Percentiles rank a stretch among this genome's conserved stretches.
Conservation (phyloP, 805 yeast genomes). For the Jamesozyma lodderae region DNA sequence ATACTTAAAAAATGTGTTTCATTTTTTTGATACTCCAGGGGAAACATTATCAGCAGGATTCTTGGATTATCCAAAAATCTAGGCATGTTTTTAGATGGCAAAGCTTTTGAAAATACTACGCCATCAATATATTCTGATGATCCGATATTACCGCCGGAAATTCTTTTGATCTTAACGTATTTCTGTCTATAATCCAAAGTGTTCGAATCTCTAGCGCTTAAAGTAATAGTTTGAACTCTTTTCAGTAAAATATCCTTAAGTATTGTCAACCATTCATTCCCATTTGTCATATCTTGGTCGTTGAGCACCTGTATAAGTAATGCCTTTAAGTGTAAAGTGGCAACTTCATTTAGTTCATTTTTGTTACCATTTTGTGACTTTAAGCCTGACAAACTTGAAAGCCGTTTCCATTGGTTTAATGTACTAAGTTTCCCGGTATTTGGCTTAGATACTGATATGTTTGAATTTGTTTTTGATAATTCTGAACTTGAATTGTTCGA, state of each 20-base stretch:
- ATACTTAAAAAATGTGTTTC: constrained; percentile 75
- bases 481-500: neutral
- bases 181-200: constrained; percentile 73
- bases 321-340: constrained; percentile 37
- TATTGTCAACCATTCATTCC: constrained; percentile 50
- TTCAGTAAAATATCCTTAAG: constrained; percentile 41
- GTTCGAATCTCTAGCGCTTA: constrained; percentile 55
- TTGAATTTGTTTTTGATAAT: neutral
- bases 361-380: constrained; percentile 13
- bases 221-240: constrained; percentile 49
- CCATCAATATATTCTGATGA: constrained; percentile 67
- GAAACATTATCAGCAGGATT: constrained; percentile 77
- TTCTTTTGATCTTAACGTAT: constrained; percentile 76
- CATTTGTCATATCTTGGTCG: constrained; percentile 45
- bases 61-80: constrained; percentile 53
- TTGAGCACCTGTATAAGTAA: constrained; percentile 50
- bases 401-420: constrained; percentile 15
- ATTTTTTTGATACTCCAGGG: constrained; percentile 71
- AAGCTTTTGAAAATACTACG: constrained; percentile 69
- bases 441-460: constrained; percentile 5
- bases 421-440: constrained; percentile 2
- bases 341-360: constrained; percentile 31
- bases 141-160: constrained; percentile 61
- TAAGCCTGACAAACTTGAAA: constrained; percentile 15
- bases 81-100: constrained; percentile 78